phyloP scores from a whole-genome alignment of 805 yeast species.

The Nakazawaea molendinolei region DNA sequence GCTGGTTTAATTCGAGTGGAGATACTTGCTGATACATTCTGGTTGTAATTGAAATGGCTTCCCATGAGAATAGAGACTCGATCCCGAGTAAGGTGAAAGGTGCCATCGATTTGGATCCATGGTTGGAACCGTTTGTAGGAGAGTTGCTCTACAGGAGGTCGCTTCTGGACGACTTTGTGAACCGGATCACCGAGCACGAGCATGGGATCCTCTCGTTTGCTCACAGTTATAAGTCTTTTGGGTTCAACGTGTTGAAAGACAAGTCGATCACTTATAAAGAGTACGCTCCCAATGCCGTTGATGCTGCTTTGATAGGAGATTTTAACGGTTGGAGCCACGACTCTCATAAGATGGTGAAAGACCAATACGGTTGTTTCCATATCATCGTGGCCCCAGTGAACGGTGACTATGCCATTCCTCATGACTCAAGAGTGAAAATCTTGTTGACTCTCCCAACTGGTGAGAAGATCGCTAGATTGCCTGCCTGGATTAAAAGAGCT shows the following conservation, averaged over 20 bases:
- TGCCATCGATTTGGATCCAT: conserved; percentile 74
- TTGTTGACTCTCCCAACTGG: conserved; percentile 61
- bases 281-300: conserved; percentile 85
- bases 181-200: conserved; percentile 47
- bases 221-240: conserved; percentile 67
- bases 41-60: too few species aligned
- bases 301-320: conserved; percentile 82
- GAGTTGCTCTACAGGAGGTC: conserved; percentile 64
- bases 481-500: conserved; percentile 86
- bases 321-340: conserved; percentile 77
- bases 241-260: conserved; percentile 58
- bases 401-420: conserved; percentile 65
- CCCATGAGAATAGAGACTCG: not conserved
- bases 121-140: conserved; percentile 72
- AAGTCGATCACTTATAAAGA: conserved; percentile 61
- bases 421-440: conserved; percentile 73
- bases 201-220: conserved; percentile 68
- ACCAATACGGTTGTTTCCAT: conserved; percentile 67
- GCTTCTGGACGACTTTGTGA: conserved; percentile 58
- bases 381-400: conserved; percentile 47
- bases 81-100: conserved; percentile 37
- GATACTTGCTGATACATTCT: too few species aligned
- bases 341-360: conserved; percentile 47
- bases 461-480: conserved; percentile 68
- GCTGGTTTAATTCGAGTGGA: too few species aligned